Evolutionary conservation across 768 basidiomycete genomes (phyloP), one percentile per base, ranked within the genome.

Genomic region (Boletellus ananiceps): DNA sequence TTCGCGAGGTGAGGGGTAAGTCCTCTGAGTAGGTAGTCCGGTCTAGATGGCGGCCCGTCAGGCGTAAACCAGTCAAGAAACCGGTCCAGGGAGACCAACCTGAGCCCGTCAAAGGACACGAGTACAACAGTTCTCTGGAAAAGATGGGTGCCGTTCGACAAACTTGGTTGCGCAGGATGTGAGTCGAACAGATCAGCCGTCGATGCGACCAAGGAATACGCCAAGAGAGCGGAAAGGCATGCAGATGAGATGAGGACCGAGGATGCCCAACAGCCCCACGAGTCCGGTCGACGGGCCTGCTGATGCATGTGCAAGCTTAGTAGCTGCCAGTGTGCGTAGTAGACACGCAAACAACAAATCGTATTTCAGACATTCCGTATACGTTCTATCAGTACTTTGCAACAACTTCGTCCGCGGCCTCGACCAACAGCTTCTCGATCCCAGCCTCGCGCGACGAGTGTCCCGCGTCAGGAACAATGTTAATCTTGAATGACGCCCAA

Each of bases 391-490:
- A 64, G 47, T 65, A 57, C 31, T 57, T 62, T 31, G 46, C 53
- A 44, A 59, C 62, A 19, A 64, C 62, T 38, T 66, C 59, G 27
- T 67, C 61, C 8, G 66, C 36, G 7, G 66, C 90, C 74, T 90
- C 78, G 14, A 89, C 78, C 35, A 95, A 73, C 46, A 85, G 66
- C 64, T 82, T 81, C 23, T 81, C 71, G 9, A 71, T 94, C 3
- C 84, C 85, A 1, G 71, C 61, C 68, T 95, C 93, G 38, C 83
- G 79, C 12, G 88, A 77, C 27, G 87, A 90, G 65, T 96, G 93
- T 0, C 93, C 93, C 3, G 93, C 92, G 65, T 90, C 87, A 14
- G 87, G 82, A 12, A 93, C 84, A 43, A 93, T 78, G 51, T 81
- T 74, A 5, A 94, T 66, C 41, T 40, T 56, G 53, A 66, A 58